These are phyloP conservation scores for Neurospora tetraspora DNA, from an alignment of 495 filamentous ascomycete species.

Conservation along the genomic window DNA sequence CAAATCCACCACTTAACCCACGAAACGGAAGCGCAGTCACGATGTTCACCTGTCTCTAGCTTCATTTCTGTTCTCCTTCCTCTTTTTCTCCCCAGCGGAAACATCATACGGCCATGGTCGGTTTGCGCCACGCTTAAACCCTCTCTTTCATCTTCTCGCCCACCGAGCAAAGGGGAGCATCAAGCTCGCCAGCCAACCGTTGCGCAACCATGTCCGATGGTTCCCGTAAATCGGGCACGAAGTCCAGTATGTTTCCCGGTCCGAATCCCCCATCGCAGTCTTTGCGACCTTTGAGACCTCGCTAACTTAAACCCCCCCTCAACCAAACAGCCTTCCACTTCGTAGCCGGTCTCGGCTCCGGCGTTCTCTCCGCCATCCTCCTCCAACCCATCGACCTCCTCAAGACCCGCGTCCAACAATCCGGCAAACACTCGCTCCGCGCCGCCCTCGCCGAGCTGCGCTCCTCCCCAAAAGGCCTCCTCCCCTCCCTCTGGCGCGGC, in stretches of 20 bases:
- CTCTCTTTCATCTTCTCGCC: not conserved
- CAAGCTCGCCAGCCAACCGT: not conserved
- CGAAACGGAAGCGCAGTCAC: not conserved
- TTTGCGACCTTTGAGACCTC: not conserved
- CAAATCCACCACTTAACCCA: not conserved
- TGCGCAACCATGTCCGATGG: constrained; percentile 27
- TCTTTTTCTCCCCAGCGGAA: not conserved
- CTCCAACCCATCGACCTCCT: constrained; percentile 94
- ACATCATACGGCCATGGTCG: not conserved
- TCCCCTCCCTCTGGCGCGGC: constrained; percentile 84
- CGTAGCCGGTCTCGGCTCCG: constrained; percentile 76
- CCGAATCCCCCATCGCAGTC: not conserved
- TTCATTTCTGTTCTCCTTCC: not conserved
- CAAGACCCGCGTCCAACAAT: constrained; percentile 90
- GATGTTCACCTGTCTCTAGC: not conserved
- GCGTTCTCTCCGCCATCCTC: constrained; percentile 75
- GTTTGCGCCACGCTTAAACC: not conserved
- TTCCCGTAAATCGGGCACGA: constrained; percentile 19
- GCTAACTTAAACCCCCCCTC: not conserved
- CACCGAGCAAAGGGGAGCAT: not conserved
- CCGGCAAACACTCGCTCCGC: constrained; percentile 50
- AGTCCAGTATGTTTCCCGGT: constrained; percentile 18
- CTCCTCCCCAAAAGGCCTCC: constrained; percentile 31
- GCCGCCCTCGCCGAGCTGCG: constrained; percentile 65
- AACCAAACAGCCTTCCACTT: constrained; percentile 62